Percentiles rank a stretch among this genome's conserved stretches.
Conservation (phyloP, 345 rosid species). For the Rhodamnia argentea region DNA sequence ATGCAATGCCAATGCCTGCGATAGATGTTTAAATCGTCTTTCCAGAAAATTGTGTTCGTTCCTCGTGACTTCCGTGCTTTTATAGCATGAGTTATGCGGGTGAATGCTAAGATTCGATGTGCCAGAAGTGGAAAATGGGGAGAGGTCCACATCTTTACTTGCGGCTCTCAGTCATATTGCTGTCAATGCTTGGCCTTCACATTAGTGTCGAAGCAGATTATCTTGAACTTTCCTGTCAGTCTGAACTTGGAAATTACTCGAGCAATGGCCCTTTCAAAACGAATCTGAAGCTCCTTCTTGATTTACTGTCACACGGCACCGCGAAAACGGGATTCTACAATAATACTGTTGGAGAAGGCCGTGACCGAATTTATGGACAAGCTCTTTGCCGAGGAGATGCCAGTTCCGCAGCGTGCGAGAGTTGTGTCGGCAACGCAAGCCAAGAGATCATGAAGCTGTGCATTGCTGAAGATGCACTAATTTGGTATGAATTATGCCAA, state of each 20-base stretch:
- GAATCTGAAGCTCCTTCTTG: slow-evolving; percentile 9
- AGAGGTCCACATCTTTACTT: not conserved
- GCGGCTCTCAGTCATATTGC: not conserved
- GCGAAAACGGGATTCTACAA: slow-evolving; percentile 12
- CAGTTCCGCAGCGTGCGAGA: slow-evolving; percentile 3
- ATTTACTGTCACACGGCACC: not conserved
- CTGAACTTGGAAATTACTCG: not conserved
- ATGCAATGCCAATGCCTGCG: not conserved
- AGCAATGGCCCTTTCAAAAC: slow-evolving; percentile 3
- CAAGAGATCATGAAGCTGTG: slow-evolving; percentile 3
- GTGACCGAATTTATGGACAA: slow-evolving; percentile 10
- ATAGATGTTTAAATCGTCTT: not conserved
- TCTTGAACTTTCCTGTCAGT: not conserved
- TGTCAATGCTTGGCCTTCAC: not conserved
- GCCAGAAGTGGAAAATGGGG: not conserved
- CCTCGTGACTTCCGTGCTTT: not conserved
- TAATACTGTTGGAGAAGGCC: slow-evolving; percentile 1
- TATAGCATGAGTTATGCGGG: not conserved
- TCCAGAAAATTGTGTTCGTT: not conserved
- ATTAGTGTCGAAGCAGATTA: not conserved
- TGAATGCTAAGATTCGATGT: not conserved
- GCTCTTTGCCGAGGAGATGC: slow-evolving; percentile 25
- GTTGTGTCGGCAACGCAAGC: slow-evolving; percentile 15
- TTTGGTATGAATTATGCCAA: slow-evolving; percentile 30
- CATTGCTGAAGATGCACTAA: slow-evolving; percentile 3